Percentiles rank a stretch among this genome's conserved stretches.
These are phyloP conservation scores for Saturnispora dispora DNA, from an alignment of 805 yeast species.

Conservation along the genomic window DNA sequence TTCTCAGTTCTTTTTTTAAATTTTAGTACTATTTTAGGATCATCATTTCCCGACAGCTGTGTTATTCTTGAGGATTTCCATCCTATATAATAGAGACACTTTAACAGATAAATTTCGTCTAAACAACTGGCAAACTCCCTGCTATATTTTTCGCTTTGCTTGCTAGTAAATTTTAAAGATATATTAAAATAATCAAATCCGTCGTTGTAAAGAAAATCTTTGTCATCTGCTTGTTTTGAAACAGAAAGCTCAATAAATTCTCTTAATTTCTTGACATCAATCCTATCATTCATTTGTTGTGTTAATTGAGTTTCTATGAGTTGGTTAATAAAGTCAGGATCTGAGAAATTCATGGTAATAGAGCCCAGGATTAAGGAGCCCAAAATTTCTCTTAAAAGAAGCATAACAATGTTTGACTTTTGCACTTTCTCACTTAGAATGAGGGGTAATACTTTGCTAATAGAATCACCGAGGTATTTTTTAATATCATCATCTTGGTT, in stretches of 20 bases:
- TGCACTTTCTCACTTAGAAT: slow-evolving; percentile 41
- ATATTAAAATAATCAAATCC: neutral
- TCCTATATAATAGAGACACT: neutral
- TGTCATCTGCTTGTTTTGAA: neutral
- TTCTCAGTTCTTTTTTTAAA: slow-evolving; percentile 8
- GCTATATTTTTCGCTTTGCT: neutral
- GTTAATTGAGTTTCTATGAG: slow-evolving; percentile 51
- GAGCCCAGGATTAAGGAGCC: slow-evolving; percentile 51
- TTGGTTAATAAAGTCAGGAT: slow-evolving; percentile 72
- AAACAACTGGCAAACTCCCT: neutral
- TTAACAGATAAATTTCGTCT: neutral
- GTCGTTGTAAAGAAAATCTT: neutral
- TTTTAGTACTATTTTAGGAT: slow-evolving; percentile 7
- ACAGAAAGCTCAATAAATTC: slow-evolving; percentile 2
- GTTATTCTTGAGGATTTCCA: slow-evolving; percentile 4
- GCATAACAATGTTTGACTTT: slow-evolving; percentile 37
- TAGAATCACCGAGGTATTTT: slow-evolving; percentile 36
- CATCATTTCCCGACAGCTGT: slow-evolving; percentile 7
- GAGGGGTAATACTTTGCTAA: slow-evolving; percentile 37
- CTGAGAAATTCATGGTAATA: slow-evolving; percentile 41
- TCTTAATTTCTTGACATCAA: slow-evolving; percentile 64
- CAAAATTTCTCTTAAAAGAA: slow-evolving; percentile 55
- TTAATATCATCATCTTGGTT: slow-evolving; percentile 36
- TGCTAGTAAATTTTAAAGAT: neutral
- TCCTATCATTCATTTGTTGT: slow-evolving; percentile 58